Evolutionary conservation across 1,284 basidiomycete genomes (phyloP).

Genomic region (Xerocomus minutiporus): DNA sequence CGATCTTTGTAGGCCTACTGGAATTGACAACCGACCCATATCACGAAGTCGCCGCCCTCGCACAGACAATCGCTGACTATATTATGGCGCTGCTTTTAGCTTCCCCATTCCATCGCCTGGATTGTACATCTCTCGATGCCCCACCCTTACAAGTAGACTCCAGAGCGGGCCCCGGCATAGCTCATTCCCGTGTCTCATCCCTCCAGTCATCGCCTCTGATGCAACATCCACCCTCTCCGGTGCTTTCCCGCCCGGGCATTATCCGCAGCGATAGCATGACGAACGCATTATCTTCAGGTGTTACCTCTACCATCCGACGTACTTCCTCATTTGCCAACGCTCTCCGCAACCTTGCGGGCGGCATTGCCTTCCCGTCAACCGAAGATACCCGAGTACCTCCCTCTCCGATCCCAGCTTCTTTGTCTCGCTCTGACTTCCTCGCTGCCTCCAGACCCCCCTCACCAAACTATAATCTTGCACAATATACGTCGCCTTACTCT

Average conservation of each 20-base stretch:
- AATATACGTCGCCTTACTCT: conserved; percentile 73
- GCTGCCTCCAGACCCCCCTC: conserved; percentile 67
- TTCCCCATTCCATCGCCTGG: conserved; percentile 77
- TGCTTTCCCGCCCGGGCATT: conserved; percentile 42
- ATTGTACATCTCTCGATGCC: conserved; percentile 55
- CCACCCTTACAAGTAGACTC: conserved; percentile 40
- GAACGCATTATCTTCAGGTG: conserved; percentile 52
- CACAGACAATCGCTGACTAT: conserved; percentile 90
- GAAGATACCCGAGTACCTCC: conserved; percentile 52
- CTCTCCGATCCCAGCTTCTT: conserved; percentile 30
- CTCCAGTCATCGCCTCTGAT: conserved; percentile 41
- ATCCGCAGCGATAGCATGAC: conserved; percentile 60
- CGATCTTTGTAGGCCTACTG: conserved; percentile 85
- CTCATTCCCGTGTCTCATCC: conserved; percentile 52
- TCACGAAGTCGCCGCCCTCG: conserved; percentile 86
- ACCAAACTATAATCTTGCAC: conserved; percentile 70
- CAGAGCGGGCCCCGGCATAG: conserved; percentile 25
- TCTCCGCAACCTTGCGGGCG: conserved; percentile 71
- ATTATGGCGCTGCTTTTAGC: conserved; percentile 86
- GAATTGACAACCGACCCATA: conserved; percentile 93
- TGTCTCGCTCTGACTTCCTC: conserved; percentile 32
- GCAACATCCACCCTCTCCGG: conserved; percentile 37
- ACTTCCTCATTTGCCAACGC: conserved; percentile 83
- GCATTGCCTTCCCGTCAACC: conserved; percentile 59
- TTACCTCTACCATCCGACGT: conserved; percentile 66